A percentile compares a stretch with the other conserved stretches of the same genome.
These are phyloP conservation scores for Penicillium corylophilum DNA, from an alignment of 2,329 filamentous ascomycete species.

Conservation along the genomic window DNA sequence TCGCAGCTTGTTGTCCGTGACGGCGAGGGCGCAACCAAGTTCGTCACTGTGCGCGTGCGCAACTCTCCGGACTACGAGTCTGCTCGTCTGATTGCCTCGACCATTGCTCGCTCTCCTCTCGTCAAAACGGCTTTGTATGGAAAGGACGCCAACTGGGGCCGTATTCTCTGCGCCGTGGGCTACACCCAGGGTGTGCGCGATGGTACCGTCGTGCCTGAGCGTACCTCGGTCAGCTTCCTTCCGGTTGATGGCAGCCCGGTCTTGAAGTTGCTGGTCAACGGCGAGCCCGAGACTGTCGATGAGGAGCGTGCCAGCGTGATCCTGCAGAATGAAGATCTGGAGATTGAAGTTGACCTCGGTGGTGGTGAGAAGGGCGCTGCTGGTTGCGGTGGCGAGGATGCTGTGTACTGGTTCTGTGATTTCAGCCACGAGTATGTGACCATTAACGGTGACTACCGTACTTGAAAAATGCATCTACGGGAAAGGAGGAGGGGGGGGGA, in stretches of 20 bases:
- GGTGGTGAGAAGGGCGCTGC: slow-evolving; percentile 47
- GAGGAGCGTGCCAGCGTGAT: slow-evolving; percentile 60
- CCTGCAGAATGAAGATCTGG: slow-evolving; percentile 61
- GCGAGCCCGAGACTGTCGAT: slow-evolving; percentile 62
- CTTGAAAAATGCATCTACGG: slow-evolving; percentile 36
- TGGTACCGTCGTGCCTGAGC: slow-evolving; percentile 51
- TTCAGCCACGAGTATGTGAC: slow-evolving; percentile 69
- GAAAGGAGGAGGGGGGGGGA: no score
- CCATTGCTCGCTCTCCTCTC: slow-evolving; percentile 85
- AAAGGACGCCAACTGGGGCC: slow-evolving; percentile 97
- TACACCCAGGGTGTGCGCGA: slow-evolving; percentile 60
- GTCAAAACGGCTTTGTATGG: slow-evolving; percentile 98
- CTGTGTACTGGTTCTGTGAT: slow-evolving; percentile 65
- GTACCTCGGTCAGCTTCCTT: slow-evolving; percentile 62
- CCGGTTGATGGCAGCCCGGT: slow-evolving; percentile 58
- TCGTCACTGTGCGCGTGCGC: slow-evolving; percentile 84
- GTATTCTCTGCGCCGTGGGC: slow-evolving; percentile 90
- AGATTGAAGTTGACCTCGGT: slow-evolving; percentile 60
- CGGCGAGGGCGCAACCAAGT: slow-evolving; percentile 96
- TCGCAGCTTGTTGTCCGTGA: slow-evolving; percentile 93
- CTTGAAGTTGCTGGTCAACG: slow-evolving; percentile 58
- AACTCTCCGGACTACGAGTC: slow-evolving; percentile 68
- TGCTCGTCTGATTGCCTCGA: slow-evolving; percentile 76
- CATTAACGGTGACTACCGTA: slow-evolving; percentile 67
- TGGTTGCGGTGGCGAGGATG: slow-evolving; percentile 51